phyloP scores from a whole-genome alignment of 768 basidiomycete genomes.

The Psilocybe tampanensis region DNA sequence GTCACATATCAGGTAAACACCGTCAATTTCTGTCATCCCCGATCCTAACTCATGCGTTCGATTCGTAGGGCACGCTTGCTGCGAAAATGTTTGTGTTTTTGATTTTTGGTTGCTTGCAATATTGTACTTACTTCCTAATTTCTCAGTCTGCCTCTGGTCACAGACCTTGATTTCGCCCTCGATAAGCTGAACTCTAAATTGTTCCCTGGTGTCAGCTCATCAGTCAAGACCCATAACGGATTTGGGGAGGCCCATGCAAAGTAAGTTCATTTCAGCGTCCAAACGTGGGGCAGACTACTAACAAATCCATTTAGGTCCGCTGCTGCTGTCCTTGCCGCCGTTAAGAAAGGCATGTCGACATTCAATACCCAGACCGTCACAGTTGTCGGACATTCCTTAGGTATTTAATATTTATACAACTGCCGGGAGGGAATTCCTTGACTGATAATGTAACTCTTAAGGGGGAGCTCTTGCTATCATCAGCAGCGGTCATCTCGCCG shows the following conservation, averaged over 20 bases:
- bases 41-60: neutral
- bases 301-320: constrained; percentile 37
- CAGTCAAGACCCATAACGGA: constrained; percentile 54
- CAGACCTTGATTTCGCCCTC: constrained; percentile 36
- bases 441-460: constrained; percentile 8
- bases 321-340: constrained; percentile 42
- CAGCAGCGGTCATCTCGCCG: constrained; percentile 52
- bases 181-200: constrained; percentile 42
- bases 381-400: constrained; percentile 51
- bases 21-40: neutral
- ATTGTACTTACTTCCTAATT: constrained; percentile 20
- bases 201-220: constrained; percentile 54
- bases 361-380: constrained; percentile 40
- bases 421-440: neutral
- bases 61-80: constrained; percentile 37
- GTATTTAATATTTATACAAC: constrained; percentile 13
- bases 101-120: neutral
- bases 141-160: constrained; percentile 13
- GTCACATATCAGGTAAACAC: constrained; percentile 37
- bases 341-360: constrained; percentile 36
- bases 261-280: neutral
- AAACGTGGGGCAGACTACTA: neutral
- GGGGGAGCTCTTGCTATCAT: constrained; percentile 57
- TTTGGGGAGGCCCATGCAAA: constrained; percentile 49
- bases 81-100: constrained; percentile 32